Base-by-base conservation (phyloP, 2,329 filamentous ascomycete genomes). In the Microthyrium microscopicum region DNA sequence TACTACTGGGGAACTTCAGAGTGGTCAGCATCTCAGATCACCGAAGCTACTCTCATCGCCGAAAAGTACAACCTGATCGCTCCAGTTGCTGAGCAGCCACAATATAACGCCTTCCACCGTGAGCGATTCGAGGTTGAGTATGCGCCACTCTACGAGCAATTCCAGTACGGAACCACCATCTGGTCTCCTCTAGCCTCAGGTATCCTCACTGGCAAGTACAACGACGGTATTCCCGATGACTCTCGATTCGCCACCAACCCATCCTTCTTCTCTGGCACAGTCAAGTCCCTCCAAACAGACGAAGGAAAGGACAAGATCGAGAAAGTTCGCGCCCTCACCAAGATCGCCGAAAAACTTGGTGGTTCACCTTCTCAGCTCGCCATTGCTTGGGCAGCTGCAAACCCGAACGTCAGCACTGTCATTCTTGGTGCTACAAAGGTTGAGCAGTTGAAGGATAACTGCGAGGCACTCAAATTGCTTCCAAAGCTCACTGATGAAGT, bases 1-100 rank as follows among this genome's bases (percentile, higher is more conserved):
- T 70, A 73, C 53, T 73, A 74, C 55, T 73, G 68, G 68, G 68
- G 70, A 29, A 75, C 70, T 0, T 66, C 60, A 1, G 69, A 74
- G 48, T 75, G 70, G 70, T 60, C 53, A 29, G 67, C 70, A 5
- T 51, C 53, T 20, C 66, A 74, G 53, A 73, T 74, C 48, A 60
- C 58, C 39, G 67, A 73, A 50, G 70, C 70, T 26, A 64, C 59
- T 21, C 51, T 56, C 33, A 59, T 70, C 26, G 65, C 64, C 12
- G 60, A 66, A 44, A 58, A 57, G 47, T 67, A 72, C 54, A 65
- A 71, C 50, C 60, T 73, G 24, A 71, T 74, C 40, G 68, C 67
- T 2, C 62, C 62, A 1, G 55, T 66, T 22, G 61, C 55, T 28
- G 61, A 66, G 43, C 62, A 66, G 51, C 68, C 68, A 12, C 65